Conservation (phyloP, 2,329 filamentous ascomycete genomes). For the Alternaria longipes region DNA sequence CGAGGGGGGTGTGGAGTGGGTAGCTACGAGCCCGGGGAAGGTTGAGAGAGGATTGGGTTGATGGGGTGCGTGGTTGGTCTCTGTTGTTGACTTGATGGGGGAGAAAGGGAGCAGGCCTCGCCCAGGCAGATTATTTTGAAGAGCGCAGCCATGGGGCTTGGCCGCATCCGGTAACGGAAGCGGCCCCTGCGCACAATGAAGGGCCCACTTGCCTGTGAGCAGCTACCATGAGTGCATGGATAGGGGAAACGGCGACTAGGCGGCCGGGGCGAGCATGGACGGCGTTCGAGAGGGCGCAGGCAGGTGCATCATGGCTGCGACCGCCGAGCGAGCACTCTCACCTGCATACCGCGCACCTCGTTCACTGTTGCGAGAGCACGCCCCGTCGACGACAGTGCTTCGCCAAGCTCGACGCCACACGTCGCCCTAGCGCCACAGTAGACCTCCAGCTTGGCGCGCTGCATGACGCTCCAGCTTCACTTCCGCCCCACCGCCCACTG, state of each 20-base stretch:
- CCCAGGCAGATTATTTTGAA: constrained; percentile 26
- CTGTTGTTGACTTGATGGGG: constrained; percentile 47
- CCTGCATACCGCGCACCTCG: too few relatives aligned
- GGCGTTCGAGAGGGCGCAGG: not conserved
- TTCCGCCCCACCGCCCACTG: constrained; percentile 22
- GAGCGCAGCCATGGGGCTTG: constrained; percentile 33
- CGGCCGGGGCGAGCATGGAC: not conserved
- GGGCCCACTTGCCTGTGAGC: constrained; percentile 29
- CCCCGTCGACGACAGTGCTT: not conserved
- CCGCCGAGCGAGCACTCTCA: too few relatives aligned
- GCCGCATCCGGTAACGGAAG: constrained; percentile 36
- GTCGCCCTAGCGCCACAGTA: constrained; percentile 7
- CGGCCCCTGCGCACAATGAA: constrained; percentile 33
- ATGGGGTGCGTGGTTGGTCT: constrained; percentile 40
- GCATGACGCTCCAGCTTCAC: constrained; percentile 13
- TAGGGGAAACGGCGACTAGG: constrained; percentile 18
- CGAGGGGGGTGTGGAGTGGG: constrained; percentile 61
- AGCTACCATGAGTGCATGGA: constrained; percentile 22
- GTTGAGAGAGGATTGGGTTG: constrained; percentile 43
- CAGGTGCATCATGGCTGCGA: not conserved
- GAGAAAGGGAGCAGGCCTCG: constrained; percentile 35
- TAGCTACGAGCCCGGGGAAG: constrained; percentile 59
- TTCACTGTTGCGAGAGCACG: not conserved
- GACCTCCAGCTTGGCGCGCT: not conserved
- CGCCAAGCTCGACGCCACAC: constrained; percentile 11